Conservation (phyloP, 2,329 filamentous ascomycete species). For the Botrytis elliptica region DNA sequence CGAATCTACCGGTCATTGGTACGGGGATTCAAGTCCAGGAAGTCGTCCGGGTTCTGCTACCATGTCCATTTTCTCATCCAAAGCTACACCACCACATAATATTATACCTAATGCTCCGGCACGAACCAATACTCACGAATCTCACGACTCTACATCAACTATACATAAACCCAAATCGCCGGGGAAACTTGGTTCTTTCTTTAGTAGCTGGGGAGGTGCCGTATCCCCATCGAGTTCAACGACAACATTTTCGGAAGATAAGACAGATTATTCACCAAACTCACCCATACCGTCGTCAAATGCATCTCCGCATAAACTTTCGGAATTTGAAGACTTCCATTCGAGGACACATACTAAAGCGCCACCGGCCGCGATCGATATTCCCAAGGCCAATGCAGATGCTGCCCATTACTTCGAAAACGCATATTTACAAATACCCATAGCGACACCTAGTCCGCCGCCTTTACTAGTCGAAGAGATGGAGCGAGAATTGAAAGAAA, state of each 20-base stretch:
- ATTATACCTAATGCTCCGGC: slow-evolving; percentile 29
- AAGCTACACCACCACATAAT: slow-evolving; percentile 37
- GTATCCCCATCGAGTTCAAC: slow-evolving; percentile 56
- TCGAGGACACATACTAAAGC: slow-evolving; percentile 27
- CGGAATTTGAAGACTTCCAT: slow-evolving; percentile 31
- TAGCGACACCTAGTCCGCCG: slow-evolving; percentile 41
- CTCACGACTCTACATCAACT: slow-evolving; percentile 33
- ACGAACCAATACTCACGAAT: slow-evolving; percentile 34
- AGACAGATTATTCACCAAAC: slow-evolving; percentile 52
- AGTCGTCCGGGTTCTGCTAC: slow-evolving; percentile 33
- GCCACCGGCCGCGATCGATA: slow-evolving; percentile 42
- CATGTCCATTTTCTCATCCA: slow-evolving; percentile 40
- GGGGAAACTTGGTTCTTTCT: slow-evolving; percentile 62
- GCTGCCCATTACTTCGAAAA: slow-evolving; percentile 39
- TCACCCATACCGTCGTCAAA: slow-evolving; percentile 59
- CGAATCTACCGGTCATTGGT: slow-evolving; percentile 36
- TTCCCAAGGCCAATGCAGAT: slow-evolving; percentile 43
- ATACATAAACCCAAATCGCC: slow-evolving; percentile 48
- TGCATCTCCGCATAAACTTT: slow-evolving; percentile 42
- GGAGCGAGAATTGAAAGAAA: slow-evolving; percentile 90
- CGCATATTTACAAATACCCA: slow-evolving; percentile 36
- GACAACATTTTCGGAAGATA: slow-evolving; percentile 58
- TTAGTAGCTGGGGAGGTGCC: slow-evolving; percentile 62
- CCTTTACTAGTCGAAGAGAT: slow-evolving; percentile 73
- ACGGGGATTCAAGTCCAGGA: slow-evolving; percentile 34